These are phyloP conservation scores for Aspergillus cristatus DNA, from an alignment of 495 filamentous ascomycete species.

Conservation along the genomic window DNA sequence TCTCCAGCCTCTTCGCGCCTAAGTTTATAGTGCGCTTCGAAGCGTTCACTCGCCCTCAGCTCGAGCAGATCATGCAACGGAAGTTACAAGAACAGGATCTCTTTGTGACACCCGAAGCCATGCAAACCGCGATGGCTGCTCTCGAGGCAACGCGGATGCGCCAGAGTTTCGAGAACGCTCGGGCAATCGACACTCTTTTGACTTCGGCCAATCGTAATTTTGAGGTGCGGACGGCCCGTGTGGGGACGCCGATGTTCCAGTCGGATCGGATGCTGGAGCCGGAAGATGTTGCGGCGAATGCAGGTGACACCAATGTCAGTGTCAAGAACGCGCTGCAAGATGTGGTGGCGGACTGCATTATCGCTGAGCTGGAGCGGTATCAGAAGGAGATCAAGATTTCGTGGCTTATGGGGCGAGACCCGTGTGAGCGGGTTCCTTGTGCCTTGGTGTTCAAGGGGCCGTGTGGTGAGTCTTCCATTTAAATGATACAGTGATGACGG, in stretches of 20 bases:
- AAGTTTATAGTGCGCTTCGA: no score
- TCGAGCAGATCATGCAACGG: not conserved
- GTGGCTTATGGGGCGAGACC: constrained; percentile 7
- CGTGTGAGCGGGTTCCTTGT: constrained; percentile 3
- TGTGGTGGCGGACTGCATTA: constrained; percentile 12
- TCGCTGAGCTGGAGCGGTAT: constrained; percentile 9
- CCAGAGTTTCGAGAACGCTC: constrained; percentile 12
- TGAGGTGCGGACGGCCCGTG: constrained; percentile 3
- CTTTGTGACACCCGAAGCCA: constrained; percentile 9
- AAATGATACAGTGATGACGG: not conserved
- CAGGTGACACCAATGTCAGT: constrained; percentile 3
- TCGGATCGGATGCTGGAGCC: constrained; percentile 8
- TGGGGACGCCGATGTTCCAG: not conserved
- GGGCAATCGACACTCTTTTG: constrained; percentile 11
- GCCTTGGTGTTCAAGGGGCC: constrained; percentile 13
- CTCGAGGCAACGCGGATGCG: constrained; percentile 11
- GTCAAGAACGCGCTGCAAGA: constrained; percentile 8
- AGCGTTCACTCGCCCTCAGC: not conserved
- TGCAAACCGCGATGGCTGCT: constrained; percentile 10
- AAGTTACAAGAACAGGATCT: not conserved
- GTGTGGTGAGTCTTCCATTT: constrained; percentile 5
- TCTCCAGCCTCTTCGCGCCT: no score
- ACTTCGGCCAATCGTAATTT: constrained; percentile 9
- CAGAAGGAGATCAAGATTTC: constrained; percentile 9
- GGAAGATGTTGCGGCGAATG: constrained; percentile 5